These are phyloP conservation scores for Pachysandra terminalis DNA, from an alignment of 164 flowering plant species.

Conservation along the genomic window DNA sequence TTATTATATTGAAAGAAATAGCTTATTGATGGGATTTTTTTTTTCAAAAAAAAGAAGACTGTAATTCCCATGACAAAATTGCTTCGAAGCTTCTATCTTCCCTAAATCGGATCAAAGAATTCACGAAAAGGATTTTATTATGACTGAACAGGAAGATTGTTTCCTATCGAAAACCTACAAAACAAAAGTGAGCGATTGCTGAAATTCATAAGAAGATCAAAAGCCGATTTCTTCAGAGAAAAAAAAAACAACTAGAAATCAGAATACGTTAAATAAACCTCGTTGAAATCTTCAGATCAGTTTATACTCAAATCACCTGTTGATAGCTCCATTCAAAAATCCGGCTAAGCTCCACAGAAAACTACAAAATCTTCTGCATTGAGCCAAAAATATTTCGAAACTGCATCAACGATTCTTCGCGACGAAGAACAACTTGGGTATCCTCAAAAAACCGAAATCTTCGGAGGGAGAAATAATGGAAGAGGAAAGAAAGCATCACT, in stretches of 20 bases:
- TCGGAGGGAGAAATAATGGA: background rate
- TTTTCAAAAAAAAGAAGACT: no score
- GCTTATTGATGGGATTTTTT: background rate
- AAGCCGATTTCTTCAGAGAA: no score
- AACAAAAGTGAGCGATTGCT: no score
- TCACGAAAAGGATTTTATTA: background rate
- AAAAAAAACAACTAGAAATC: no score
- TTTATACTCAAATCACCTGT: no score
- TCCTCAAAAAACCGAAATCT: background rate
- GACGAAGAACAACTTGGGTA: background rate
- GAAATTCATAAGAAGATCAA: no score
- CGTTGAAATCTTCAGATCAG: no score
- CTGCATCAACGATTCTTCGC: background rate
- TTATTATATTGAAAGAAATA: background rate
- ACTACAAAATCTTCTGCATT: background rate
- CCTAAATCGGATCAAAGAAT: background rate
- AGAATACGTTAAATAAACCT: no score
- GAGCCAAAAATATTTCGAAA: background rate
- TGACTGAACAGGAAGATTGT: background rate
- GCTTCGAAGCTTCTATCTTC: constrained; percentile 3
- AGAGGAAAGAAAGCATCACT: background rate
- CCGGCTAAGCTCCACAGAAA: no score
- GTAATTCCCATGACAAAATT: background rate
- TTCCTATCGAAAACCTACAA: no score
- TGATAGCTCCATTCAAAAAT: no score